A percentile compares a stretch with the other conserved stretches of the same genome.
These are phyloP conservation scores for Murraya koenigii DNA, from an alignment of 345 rosid species.

Conservation along the genomic window DNA sequence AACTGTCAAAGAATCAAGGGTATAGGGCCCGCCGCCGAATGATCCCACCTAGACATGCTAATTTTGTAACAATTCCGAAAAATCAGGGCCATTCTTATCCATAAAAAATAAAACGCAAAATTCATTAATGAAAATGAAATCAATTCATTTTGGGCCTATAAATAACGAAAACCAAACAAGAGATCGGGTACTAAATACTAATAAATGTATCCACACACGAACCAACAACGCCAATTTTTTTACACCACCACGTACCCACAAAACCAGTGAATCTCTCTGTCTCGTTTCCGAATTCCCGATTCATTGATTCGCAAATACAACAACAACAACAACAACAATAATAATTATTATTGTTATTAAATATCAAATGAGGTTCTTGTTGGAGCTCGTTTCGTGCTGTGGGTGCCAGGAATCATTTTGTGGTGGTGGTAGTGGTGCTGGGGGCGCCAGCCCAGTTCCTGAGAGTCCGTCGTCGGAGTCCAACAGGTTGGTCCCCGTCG, in stretches of 20 bases:
- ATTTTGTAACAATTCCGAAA: neutral
- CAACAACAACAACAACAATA: too few relatives aligned
- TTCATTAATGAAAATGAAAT: neutral
- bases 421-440: neutral
- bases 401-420: constrained; percentile 10
- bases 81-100: neutral
- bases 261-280: too few relatives aligned
- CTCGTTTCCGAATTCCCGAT: too few relatives aligned
- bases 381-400: constrained; percentile 51
- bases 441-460: constrained; percentile 8
- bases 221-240: neutral
- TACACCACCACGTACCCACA: neutral
- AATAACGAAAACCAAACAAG: neutral
- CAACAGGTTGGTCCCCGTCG: constrained; percentile 18
- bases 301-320: neutral
- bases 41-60: neutral
- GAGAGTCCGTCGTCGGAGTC: constrained; percentile 20
- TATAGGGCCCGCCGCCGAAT: neutral
- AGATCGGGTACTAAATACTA: neutral
- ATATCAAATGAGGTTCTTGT: constrained; percentile 43
- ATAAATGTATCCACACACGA: neutral
- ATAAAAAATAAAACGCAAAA: neutral
- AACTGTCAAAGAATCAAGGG: neutral
- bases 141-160: neutral
- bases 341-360: too few relatives aligned